phyloP scores from a whole-genome alignment of 1,284 basidiomycete species.

The Ceratobasidium sp. region DNA sequence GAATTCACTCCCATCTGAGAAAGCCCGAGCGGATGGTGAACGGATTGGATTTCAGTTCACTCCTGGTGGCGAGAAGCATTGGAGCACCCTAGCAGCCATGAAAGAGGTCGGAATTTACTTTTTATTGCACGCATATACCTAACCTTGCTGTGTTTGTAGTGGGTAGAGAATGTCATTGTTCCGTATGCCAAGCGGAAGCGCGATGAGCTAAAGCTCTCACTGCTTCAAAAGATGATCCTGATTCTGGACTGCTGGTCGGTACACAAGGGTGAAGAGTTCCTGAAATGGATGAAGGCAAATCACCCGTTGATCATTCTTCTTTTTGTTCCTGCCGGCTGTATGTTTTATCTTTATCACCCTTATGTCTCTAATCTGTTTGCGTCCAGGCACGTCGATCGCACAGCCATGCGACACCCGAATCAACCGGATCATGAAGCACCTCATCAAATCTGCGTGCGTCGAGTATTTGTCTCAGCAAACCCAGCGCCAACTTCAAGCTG shows the following conservation, averaged over 20 bases:
- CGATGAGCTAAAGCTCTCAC: neutral
- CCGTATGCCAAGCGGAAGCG: slow-evolving; percentile 57
- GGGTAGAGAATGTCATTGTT: slow-evolving; percentile 49
- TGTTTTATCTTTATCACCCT: too few species aligned
- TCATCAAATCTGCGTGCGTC: slow-evolving; percentile 15
- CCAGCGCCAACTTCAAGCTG: neutral
- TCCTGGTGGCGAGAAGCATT: slow-evolving; percentile 7
- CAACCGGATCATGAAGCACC: neutral
- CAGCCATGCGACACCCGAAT: slow-evolving; percentile 16
- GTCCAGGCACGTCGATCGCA: slow-evolving; percentile 3
- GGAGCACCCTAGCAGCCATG: slow-evolving; percentile 11
- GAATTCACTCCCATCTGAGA: neutral
- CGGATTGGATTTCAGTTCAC: neutral
- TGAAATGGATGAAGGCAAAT: slow-evolving; percentile 53
- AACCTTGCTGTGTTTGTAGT: too few species aligned
- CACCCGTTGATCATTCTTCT: too few species aligned
- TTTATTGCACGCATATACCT: too few species aligned
- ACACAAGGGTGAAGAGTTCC: slow-evolving; percentile 58
- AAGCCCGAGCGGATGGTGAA: neutral
- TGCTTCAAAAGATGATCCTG: slow-evolving; percentile 50
- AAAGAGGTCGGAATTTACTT: neutral
- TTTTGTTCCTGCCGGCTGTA: too few species aligned
- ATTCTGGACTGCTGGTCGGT: slow-evolving; percentile 61
- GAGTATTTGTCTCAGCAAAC: slow-evolving; percentile 3
- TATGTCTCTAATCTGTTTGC: too few species aligned